Percentiles rank a stretch among this genome's conserved stretches.
These are phyloP conservation scores for Ascochyta koolunga DNA, from an alignment of 2,329 filamentous ascomycete species.

Conservation along the genomic window DNA sequence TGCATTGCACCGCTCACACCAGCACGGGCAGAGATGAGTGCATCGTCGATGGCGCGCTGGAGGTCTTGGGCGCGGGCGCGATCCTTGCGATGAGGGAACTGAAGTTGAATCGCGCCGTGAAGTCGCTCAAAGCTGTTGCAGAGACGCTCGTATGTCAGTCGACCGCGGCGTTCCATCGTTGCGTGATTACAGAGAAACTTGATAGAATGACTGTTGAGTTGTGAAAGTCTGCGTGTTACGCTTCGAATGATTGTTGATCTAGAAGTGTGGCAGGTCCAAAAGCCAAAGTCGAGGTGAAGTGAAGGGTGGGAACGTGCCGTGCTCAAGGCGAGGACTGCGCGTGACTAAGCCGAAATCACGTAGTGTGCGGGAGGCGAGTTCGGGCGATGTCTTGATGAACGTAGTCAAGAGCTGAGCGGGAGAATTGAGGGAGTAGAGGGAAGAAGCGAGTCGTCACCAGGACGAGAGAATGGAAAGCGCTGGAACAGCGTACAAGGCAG, in stretches of 20 bases:
- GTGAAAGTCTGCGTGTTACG: not conserved
- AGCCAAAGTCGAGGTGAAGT: not conserved
- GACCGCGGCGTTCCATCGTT: not conserved
- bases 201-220: not conserved
- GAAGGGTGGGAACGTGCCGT: slow-evolving; percentile 1
- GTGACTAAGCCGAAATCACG: not conserved
- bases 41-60: not conserved
- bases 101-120: not conserved
- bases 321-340: not conserved
- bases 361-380: not conserved
- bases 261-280: slow-evolving; percentile 3
- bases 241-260: not conserved
- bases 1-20: not conserved
- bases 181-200: not conserved
- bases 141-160: slow-evolving; percentile 5
- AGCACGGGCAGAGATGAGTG: not conserved
- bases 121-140: not conserved
- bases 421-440: not conserved
- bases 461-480: not conserved
- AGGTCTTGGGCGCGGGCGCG: not conserved
- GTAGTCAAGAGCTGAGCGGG: not conserved
- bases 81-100: slow-evolving; percentile 3
- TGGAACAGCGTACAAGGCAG: not conserved
- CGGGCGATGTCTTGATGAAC: not conserved
- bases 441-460: not conserved